Conservation (phyloP, 495 filamentous ascomycete genomes). For the Coniosporium apollinis region DNA sequence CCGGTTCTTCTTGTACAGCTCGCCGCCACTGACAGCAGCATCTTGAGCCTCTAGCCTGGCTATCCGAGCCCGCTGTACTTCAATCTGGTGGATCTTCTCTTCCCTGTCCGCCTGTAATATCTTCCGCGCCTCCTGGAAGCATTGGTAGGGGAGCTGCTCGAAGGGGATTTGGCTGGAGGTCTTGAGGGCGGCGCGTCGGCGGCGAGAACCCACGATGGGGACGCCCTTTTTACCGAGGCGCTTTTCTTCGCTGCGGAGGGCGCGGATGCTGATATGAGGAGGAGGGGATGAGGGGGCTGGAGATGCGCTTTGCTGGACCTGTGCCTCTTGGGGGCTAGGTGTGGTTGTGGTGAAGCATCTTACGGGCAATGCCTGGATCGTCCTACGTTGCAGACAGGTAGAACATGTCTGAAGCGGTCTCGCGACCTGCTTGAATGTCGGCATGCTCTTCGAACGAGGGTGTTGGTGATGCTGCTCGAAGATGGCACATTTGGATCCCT, state of each 20-base stretch:
- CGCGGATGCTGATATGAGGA: constrained; percentile 15
- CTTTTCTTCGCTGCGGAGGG: constrained; percentile 13
- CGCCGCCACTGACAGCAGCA: constrained; percentile 40
- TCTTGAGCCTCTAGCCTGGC: constrained; percentile 40
- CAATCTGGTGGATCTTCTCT: constrained; percentile 54
- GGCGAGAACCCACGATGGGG: constrained; percentile 57
- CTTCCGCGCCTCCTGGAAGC: constrained; percentile 88
- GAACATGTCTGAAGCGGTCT: too few species aligned
- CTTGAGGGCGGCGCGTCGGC: constrained; percentile 63
- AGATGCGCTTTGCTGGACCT: constrained; percentile 2
- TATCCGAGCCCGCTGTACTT: constrained; percentile 33
- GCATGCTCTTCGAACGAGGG: too few species aligned
- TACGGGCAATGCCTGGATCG: constrained; percentile 1
- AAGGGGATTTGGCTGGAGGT: constrained; percentile 63
- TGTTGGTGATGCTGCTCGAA: too few species aligned
- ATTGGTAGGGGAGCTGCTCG: constrained; percentile 84
- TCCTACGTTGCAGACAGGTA: not conserved
- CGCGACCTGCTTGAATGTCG: too few species aligned
- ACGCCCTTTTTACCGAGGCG: constrained; percentile 28
- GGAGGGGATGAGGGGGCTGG: constrained; percentile 8
- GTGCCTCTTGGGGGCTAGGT: constrained; percentile 5
- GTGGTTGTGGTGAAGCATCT: constrained; percentile 14
- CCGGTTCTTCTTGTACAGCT: constrained; percentile 42
- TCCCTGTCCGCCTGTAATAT: constrained; percentile 62
- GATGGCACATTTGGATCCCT: too few species aligned